Evolutionary conservation across 2,329 filamentous ascomycete species (phyloP).

Genomic region (Penicillium frequentans): DNA sequence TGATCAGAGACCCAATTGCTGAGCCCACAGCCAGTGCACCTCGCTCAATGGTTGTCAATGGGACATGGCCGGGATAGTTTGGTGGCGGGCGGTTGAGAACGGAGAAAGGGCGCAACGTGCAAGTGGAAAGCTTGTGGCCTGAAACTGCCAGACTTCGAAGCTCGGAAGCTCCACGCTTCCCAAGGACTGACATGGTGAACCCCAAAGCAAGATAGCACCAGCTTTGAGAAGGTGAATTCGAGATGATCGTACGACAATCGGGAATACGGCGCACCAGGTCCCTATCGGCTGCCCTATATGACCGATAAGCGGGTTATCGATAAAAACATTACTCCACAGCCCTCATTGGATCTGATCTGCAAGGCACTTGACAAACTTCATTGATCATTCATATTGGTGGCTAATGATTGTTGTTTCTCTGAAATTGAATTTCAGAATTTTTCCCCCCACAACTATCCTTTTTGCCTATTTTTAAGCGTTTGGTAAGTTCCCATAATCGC

Average conservation of each 20-base stretch:
- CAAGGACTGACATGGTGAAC: constrained; percentile 31
- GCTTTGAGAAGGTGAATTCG: background rate
- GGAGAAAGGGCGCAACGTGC: constrained; percentile 62
- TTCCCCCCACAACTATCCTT: background rate
- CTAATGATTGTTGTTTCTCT: background rate
- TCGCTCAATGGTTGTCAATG: constrained; percentile 76
- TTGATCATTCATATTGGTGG: background rate
- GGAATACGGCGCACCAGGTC: constrained; percentile 4
- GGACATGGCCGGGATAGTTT: constrained; percentile 90
- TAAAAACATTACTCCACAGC: constrained; percentile 5
- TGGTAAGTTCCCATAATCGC: background rate
- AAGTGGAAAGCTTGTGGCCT: constrained; percentile 4
- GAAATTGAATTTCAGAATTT: background rate
- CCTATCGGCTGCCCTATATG: background rate
- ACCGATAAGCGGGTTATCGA: constrained; percentile 15
- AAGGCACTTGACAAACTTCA: background rate
- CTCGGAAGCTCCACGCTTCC: constrained; percentile 17
- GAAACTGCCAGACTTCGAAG: constrained; percentile 14
- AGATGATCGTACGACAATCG: constrained; percentile 21
- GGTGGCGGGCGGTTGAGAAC: constrained; percentile 80
- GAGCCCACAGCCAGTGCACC: constrained; percentile 66
- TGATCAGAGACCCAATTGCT: constrained; percentile 60
- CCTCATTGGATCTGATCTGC: background rate
- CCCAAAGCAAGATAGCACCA: background rate
- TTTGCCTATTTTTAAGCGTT: background rate